Conservation (phyloP, 169 alveolate species). For the Pseudocohnilembus persalinus region DNA sequence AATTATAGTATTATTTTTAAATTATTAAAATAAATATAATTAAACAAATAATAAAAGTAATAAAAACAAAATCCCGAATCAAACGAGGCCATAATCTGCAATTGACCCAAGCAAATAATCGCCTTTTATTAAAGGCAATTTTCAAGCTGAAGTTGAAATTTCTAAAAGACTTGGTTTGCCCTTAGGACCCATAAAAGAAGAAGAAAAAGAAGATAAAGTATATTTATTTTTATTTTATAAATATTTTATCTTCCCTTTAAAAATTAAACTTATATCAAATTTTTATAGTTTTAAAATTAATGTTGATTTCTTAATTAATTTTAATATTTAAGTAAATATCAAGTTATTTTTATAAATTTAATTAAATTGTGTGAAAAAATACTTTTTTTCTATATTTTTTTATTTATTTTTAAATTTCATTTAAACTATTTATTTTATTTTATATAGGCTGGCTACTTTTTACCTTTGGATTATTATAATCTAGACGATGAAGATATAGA, state of each 20-base stretch:
- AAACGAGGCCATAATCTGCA: constrained; percentile 29
- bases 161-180: constrained; percentile 10
- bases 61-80: constrained; percentile 17
- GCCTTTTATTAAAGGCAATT: constrained; percentile 29
- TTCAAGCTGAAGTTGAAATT: constrained; percentile 21
- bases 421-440: background rate
- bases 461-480: constrained; percentile 64
- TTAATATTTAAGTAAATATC: no score
- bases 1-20: no score
- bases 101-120: constrained; percentile 28
- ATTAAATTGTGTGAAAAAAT: no score
- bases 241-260: no score
- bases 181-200: constrained; percentile 16
- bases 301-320: no score
- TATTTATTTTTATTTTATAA: constrained; percentile 1
- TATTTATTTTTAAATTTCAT: no score
- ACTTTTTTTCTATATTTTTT: no score
- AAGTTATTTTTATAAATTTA: no score
- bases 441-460: constrained; percentile 28
- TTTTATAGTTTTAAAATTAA: no score
- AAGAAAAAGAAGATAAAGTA: constrained; percentile 10
- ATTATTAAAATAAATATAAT: constrained; percentile 34
- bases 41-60: constrained; percentile 9
- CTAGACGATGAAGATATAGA: constrained; percentile 51
- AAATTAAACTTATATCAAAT: no score